Conservation (phyloP, 2,329 filamentous ascomycete species). For the Microcyclosporella mali region DNA sequence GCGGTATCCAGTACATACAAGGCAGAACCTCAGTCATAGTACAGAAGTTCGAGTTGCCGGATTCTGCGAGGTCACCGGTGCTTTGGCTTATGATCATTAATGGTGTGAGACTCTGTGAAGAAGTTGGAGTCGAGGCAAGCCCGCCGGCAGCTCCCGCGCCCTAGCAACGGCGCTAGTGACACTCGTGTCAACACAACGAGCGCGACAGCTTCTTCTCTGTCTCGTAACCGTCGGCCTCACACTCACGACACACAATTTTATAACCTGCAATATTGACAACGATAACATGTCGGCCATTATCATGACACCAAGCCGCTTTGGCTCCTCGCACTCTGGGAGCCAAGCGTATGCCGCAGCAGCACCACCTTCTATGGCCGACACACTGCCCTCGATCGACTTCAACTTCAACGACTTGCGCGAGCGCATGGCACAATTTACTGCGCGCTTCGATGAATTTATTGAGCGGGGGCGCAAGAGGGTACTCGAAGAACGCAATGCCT, state of each 20-base stretch:
- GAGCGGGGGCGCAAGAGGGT: conserved; percentile 84
- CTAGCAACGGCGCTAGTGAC: background rate
- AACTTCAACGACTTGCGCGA: conserved; percentile 93
- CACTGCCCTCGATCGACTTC: conserved; percentile 85
- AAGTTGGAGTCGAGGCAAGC: no score
- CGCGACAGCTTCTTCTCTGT: no score
- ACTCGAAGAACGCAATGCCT: conserved; percentile 87
- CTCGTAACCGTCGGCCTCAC: no score
- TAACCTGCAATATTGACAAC: background rate
- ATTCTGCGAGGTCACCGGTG: no score
- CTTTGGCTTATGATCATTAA: no score
- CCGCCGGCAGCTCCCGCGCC: background rate
- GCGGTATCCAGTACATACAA: conserved; percentile 5
- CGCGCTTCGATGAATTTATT: conserved; percentile 88
- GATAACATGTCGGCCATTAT: conserved; percentile 25
- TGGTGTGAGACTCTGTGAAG: no score
- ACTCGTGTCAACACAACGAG: no score
- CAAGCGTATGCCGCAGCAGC: conserved; percentile 49
- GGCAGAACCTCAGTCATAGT: conserved; percentile 18
- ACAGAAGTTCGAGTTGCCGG: background rate
- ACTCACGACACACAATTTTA: no score
- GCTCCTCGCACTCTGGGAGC: conserved; percentile 62
- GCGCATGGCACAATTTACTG: conserved; percentile 88
- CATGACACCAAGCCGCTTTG: conserved; percentile 53
- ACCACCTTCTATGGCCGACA: conserved; percentile 64